These are phyloP conservation scores for Aspergillus diversus DNA, from an alignment of 495 filamentous ascomycete species.

Conservation along the genomic window DNA sequence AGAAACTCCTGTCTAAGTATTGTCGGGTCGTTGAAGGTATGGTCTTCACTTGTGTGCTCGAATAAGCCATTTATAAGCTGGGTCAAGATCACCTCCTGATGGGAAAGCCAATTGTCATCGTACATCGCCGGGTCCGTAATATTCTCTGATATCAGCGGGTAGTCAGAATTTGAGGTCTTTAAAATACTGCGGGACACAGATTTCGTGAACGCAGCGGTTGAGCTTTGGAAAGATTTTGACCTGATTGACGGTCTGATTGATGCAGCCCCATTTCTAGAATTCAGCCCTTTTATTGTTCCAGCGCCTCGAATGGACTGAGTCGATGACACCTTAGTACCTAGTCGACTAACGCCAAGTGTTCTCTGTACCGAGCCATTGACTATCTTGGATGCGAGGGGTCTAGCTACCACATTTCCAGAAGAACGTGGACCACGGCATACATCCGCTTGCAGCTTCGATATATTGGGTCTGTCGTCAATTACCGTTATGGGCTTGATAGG, in stretches of 20 bases:
- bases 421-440: background rate
- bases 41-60: constrained; percentile 30
- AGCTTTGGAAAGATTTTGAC: constrained; percentile 19
- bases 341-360: constrained; percentile 20
- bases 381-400: constrained; percentile 12
- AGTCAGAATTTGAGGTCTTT: constrained; percentile 39
- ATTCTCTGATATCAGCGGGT: constrained; percentile 59
- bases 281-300: background rate
- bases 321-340: constrained; percentile 18
- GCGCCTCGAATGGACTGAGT: background rate
- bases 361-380: constrained; percentile 9
- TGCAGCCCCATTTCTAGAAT: constrained; percentile 9
- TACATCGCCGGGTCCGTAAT: constrained; percentile 61
- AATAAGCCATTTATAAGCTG: constrained; percentile 64
- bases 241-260: constrained; percentile 16
- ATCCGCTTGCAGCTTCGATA: background rate
- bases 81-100: constrained; percentile 65
- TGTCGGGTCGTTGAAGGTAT: constrained; percentile 29
- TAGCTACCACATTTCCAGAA: constrained; percentile 2
- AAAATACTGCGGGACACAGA: constrained; percentile 18
- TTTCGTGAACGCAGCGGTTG: constrained; percentile 30
- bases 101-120: constrained; percentile 66
- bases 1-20: constrained; percentile 51
- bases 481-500: constrained; percentile 14
- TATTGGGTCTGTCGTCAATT: constrained; percentile 1